phyloP scores from a whole-genome alignment of 2,329 filamentous ascomycete species.

The Claviceps citrina region DNA sequence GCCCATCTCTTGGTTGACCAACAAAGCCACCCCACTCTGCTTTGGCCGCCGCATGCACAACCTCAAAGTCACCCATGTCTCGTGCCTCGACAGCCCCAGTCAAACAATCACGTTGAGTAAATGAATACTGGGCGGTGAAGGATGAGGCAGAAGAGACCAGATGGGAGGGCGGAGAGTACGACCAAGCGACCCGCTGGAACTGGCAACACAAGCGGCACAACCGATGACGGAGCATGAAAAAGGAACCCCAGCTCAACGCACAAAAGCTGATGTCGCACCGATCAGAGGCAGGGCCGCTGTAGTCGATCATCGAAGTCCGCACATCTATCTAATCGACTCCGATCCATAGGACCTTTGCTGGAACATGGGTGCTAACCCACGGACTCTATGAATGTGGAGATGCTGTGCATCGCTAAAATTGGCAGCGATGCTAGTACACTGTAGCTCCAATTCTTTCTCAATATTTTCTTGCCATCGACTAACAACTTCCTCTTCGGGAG shows the following conservation, averaged over 20 bases:
- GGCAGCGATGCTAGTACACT: no score
- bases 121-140: not conserved
- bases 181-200: not conserved
- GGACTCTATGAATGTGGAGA: not conserved
- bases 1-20: not conserved
- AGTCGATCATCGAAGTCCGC: not conserved
- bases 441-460: no score
- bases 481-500: constrained; percentile 1
- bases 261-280: not conserved
- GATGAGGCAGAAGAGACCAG: not conserved
- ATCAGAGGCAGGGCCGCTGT: not conserved
- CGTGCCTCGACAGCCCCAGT: not conserved
- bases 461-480: not conserved
- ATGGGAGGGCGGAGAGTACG: not conserved
- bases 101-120: not conserved
- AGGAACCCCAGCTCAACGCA: not conserved
- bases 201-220: not conserved
- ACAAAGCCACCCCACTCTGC: not conserved
- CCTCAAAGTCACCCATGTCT: not conserved
- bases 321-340: not conserved
- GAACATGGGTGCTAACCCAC: not conserved
- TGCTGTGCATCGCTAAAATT: not conserved
- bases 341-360: not conserved
- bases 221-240: not conserved
- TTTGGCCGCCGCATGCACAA: not conserved